phyloP scores from a whole-genome alignment of 169 alveolate genomes.

The Plasmodium falciparum region DNA sequence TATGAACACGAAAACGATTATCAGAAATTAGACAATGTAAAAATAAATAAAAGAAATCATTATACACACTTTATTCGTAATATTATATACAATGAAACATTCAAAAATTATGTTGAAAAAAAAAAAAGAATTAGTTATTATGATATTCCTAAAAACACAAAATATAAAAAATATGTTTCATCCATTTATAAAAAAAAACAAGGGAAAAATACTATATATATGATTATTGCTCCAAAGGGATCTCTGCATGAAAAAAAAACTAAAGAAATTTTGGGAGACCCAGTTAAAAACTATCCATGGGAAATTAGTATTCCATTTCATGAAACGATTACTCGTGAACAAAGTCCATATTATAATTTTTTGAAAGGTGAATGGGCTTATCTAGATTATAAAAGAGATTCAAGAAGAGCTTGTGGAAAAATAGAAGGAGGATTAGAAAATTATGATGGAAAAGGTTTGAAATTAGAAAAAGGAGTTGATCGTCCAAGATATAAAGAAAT shows the following conservation, averaged over 20 bases:
- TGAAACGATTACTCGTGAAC: slow-evolving; percentile 79
- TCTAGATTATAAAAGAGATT: slow-evolving; percentile 81
- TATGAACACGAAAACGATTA: too few species aligned
- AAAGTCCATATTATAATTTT: slow-evolving; percentile 77
- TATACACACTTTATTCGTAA: too few species aligned
- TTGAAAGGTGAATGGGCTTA: slow-evolving; percentile 87
- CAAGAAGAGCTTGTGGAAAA: slow-evolving; percentile 83
- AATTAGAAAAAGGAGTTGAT: slow-evolving; percentile 81
- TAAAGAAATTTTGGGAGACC: slow-evolving; percentile 32
- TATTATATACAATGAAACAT: too few species aligned
- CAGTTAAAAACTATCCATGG: slow-evolving; percentile 79
- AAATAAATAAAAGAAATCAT: too few species aligned
- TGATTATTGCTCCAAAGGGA: slow-evolving; percentile 76
- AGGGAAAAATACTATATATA: background rate
- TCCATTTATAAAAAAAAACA: background rate
- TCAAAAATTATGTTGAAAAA: too few species aligned
- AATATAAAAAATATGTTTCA: background rate
- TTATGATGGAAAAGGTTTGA: slow-evolving; percentile 86
- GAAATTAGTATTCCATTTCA: slow-evolving; percentile 80
- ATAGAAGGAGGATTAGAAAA: slow-evolving; percentile 86
- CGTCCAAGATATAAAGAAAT: slow-evolving; percentile 81
- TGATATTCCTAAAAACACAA: background rate
- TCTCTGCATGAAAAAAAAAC: slow-evolving; percentile 72
- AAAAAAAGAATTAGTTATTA: too few species aligned
- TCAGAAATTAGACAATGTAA: too few species aligned